Conservation (phyloP, 2,329 filamentous ascomycete genomes). For the Penicillium sp. region DNA sequence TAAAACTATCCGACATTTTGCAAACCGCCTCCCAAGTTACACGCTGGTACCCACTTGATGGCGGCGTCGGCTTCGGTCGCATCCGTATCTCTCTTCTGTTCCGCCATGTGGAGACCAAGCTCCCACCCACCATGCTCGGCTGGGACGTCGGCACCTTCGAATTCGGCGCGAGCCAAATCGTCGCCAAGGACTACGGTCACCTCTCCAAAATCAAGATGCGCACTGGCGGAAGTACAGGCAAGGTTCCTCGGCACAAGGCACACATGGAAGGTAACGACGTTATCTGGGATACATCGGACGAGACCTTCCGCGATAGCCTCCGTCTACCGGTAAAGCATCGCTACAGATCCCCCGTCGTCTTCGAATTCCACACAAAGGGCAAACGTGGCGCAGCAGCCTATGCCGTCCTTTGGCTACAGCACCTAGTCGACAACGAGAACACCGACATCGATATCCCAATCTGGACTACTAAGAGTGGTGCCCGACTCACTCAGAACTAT, state of each 20-base stretch:
- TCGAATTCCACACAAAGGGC: constrained; percentile 74
- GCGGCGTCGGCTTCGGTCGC: constrained; percentile 88
- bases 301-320: constrained; percentile 56
- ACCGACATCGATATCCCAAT: constrained; percentile 82
- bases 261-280: constrained; percentile 60
- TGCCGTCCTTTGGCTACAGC: constrained; percentile 81
- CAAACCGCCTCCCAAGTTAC: constrained; percentile 84
- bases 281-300: constrained; percentile 58
- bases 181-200: constrained; percentile 62
- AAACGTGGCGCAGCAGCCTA: constrained; percentile 73
- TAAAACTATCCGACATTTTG: constrained; percentile 85
- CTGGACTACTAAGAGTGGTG: constrained; percentile 75
- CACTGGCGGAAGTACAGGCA: constrained; percentile 80
- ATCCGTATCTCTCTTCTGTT: constrained; percentile 87
- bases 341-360: constrained; percentile 84
- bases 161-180: constrained; percentile 72
- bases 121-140: constrained; percentile 82
- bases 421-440: constrained; percentile 78
- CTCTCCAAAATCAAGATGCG: constrained; percentile 71
- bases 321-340: constrained; percentile 86
- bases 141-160: constrained; percentile 97
- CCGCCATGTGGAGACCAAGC: constrained; percentile 79
- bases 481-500: constrained; percentile 85
- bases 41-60: constrained; percentile 94
- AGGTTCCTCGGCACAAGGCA: constrained; percentile 65